phyloP scores from a whole-genome alignment of 2,329 filamentous ascomycete species.

The Pyricularia grisea region DNA sequence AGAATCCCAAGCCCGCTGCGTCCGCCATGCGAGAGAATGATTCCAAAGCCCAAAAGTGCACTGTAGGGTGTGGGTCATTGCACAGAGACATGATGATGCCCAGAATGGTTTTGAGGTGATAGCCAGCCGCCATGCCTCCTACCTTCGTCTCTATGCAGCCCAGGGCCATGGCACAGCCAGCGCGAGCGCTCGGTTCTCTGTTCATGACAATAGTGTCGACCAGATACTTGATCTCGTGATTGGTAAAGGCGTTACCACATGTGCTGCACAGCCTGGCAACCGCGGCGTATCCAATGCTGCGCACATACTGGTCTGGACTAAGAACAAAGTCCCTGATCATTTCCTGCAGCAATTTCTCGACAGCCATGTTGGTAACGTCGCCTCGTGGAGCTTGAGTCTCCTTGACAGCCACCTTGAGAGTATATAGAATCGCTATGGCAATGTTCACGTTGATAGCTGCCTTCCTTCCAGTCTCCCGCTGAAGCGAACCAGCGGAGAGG shows the following conservation, averaged over 20 bases:
- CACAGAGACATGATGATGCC: constrained; percentile 96
- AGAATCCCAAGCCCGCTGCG: constrained; percentile 86
- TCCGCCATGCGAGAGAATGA: constrained; percentile 80
- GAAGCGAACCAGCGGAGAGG: constrained; percentile 67
- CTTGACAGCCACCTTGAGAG: constrained; percentile 74
- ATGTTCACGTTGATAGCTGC: constrained; percentile 89
- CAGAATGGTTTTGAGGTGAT: constrained; percentile 95
- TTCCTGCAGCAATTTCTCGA: constrained; percentile 79
- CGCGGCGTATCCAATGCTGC: constrained; percentile 75
- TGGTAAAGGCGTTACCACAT: constrained; percentile 84
- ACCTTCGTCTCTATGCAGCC: constrained; percentile 92
- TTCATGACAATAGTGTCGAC: constrained; percentile 93
- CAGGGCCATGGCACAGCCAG: constrained; percentile 87
- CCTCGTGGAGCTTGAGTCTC: constrained; percentile 68
- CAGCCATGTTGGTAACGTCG: constrained; percentile 62
- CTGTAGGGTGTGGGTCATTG: constrained; percentile 87
- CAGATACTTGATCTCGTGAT: constrained; percentile 73
- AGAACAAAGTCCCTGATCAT: constrained; percentile 63
- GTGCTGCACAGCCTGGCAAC: constrained; percentile 75
- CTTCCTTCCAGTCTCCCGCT: constrained; percentile 79
- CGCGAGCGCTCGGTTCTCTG: constrained; percentile 83
- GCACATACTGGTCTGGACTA: constrained; percentile 76
- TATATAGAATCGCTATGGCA: constrained; percentile 68
- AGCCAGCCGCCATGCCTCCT: constrained; percentile 93
- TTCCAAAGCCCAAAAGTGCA: constrained; percentile 95